A percentile compares a stretch with the other conserved stretches of the same genome.
Evolutionary conservation across 2,329 filamentous ascomycete species (phyloP).

Genomic region (Aspergillus fischeri): DNA sequence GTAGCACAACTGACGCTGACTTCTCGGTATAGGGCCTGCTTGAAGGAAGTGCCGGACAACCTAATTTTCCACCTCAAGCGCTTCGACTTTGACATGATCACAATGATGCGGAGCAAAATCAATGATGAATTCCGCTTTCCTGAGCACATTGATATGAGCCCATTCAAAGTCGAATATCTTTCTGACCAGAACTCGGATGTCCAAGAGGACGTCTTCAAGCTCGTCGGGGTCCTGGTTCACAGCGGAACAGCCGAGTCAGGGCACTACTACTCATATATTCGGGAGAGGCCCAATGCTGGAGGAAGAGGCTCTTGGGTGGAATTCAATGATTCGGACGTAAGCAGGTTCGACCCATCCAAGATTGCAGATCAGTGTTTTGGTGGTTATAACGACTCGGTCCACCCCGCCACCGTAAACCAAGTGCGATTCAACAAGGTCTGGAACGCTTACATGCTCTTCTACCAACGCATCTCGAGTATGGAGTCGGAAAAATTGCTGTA

Average conservation of each 20-base stretch:
- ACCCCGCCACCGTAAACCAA: conserved; percentile 42
- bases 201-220: conserved; percentile 75
- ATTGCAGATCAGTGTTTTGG: conserved; percentile 78
- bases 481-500: conserved; percentile 50
- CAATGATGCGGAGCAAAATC: conserved; percentile 81
- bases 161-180: conserved; percentile 83
- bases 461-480: conserved; percentile 72
- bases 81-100: conserved; percentile 53
- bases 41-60: conserved; percentile 90
- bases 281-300: conserved; percentile 62
- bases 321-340: conserved; percentile 88
- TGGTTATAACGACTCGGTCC: conserved; percentile 57
- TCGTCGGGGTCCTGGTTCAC: conserved; percentile 93
- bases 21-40: conserved; percentile 60
- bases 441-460: conserved; percentile 98
- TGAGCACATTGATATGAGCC: conserved; percentile 74
- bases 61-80: conserved; percentile 85
- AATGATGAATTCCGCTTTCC: conserved; percentile 95
- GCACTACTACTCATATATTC: conserved; percentile 95
- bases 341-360: conserved; percentile 65
- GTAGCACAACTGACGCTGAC: conserved; percentile 11
- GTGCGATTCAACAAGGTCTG: conserved; percentile 61
- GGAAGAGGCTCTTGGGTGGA: conserved; percentile 68
- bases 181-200: conserved; percentile 56
- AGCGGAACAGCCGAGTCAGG: conserved; percentile 89